Conservation (phyloP, 441 rosid genomes). For the Erodium moschatum region DNA sequence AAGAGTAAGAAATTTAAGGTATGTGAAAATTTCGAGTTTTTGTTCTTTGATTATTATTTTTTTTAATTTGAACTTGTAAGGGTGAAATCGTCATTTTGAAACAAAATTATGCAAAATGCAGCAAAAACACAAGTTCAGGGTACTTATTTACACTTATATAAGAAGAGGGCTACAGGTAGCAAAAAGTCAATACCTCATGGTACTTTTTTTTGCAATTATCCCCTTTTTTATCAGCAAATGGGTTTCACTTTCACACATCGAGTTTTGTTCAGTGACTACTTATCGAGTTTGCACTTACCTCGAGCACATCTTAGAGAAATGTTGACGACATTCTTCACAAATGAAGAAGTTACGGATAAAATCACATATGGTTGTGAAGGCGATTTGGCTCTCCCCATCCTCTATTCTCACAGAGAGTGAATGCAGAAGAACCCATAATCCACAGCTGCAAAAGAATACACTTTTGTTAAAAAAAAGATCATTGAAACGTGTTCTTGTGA, state of each 20-base stretch:
- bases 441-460: slow-evolving; percentile 59
- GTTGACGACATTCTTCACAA: slow-evolving; percentile 89
- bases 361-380: slow-evolving; percentile 63
- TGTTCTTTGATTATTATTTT: too few relatives aligned
- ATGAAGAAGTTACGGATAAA: slow-evolving; percentile 79
- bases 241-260: not conserved
- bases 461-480: not conserved
- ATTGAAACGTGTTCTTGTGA: not conserved
- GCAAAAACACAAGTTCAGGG: too few relatives aligned
- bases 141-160: too few relatives aligned
- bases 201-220: too few relatives aligned
- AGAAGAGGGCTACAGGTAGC: too few relatives aligned
- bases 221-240: too few relatives aligned
- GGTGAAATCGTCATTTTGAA: too few relatives aligned
- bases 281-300: slow-evolving; percentile 36
- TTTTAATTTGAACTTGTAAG: too few relatives aligned
- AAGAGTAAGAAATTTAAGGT: too few relatives aligned
- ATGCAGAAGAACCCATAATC: slow-evolving; percentile 91
- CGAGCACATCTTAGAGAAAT: slow-evolving; percentile 72
- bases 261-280: not conserved
- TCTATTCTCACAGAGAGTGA: slow-evolving; percentile 82
- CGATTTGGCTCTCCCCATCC: slow-evolving; percentile 79
- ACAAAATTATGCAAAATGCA: too few relatives aligned
- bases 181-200: too few relatives aligned
- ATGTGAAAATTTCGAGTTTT: too few relatives aligned